These are phyloP conservation scores for Torulaspora delbrueckii DNA, from an alignment of 805 yeast species.

Conservation along the genomic window DNA sequence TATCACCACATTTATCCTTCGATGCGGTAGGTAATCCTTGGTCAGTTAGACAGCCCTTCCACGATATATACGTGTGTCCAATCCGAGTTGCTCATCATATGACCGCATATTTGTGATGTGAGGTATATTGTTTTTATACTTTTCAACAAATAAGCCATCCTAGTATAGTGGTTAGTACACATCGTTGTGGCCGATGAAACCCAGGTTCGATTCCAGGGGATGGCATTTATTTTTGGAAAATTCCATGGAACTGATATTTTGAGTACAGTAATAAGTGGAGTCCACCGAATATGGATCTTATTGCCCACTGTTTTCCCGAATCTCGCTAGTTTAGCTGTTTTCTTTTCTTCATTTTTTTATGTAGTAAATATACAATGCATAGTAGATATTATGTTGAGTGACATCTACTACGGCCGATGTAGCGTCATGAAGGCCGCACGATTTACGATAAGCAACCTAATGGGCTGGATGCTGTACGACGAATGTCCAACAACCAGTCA, in stretches of 20 bases:
- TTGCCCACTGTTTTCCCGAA: too few relatives aligned
- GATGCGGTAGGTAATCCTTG: too few relatives aligned
- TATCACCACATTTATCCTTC: too few relatives aligned
- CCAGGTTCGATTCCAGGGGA: conserved; percentile 71
- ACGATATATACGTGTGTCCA: too few relatives aligned
- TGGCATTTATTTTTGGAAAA: conserved; percentile 43
- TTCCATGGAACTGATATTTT: too few relatives aligned
- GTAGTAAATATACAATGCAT: not conserved
- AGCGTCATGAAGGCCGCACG: not conserved
- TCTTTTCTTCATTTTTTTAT: not conserved
- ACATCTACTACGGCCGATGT: not conserved
- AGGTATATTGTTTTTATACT: too few relatives aligned
- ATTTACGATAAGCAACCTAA: not conserved
- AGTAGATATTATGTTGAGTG: not conserved
- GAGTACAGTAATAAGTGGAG: not conserved
- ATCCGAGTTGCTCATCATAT: too few relatives aligned
- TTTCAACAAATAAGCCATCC: conserved; percentile 29
- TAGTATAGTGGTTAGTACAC: conserved; percentile 68
- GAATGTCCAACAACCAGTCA: conserved; percentile 68
- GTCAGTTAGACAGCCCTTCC: too few relatives aligned
- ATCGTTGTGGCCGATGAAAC: conserved; percentile 70
- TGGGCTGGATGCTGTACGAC: conserved; percentile 32
- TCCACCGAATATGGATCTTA: too few relatives aligned
- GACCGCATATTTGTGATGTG: too few relatives aligned
- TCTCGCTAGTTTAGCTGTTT: not conserved